A percentile compares a stretch with the other conserved stretches of the same genome.
Conservation (phyloP, 768 basidiomycete genomes). For the Pulveroboletus sp. region DNA sequence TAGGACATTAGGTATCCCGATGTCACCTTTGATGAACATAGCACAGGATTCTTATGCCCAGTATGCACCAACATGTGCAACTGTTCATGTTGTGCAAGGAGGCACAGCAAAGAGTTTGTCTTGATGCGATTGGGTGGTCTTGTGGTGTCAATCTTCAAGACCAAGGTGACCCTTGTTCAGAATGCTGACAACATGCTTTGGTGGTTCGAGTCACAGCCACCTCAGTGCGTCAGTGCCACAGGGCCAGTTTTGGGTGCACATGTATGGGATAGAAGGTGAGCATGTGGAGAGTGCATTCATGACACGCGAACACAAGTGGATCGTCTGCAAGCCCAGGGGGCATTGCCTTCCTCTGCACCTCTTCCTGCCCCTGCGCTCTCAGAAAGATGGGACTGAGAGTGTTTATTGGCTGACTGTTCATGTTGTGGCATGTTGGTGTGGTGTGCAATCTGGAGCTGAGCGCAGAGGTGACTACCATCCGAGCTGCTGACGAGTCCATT, state of each 20-base stretch:
- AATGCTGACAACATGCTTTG: constrained; percentile 1
- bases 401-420: constrained; percentile 24
- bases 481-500: too few relatives aligned
- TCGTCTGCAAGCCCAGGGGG: background rate
- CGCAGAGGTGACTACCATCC: background rate
- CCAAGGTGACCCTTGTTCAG: constrained; percentile 24
- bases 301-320: constrained; percentile 8
- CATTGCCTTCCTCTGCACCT: too few relatives aligned
- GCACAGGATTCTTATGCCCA: constrained; percentile 40
- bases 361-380: too few relatives aligned
- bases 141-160: constrained; percentile 18
- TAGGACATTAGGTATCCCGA: constrained; percentile 35
- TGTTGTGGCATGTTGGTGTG: constrained; percentile 21
- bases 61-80: constrained; percentile 44
- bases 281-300: constrained; percentile 27
- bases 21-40: constrained; percentile 33
- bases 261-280: constrained; percentile 30
- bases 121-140: constrained; percentile 27
- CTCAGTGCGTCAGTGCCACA: too few relatives aligned
- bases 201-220: background rate
- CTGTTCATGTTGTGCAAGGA: constrained; percentile 43
- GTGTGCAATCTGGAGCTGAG: constrained; percentile 23
- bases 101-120: constrained; percentile 46
- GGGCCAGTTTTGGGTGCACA: constrained; percentile 33
- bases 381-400: constrained; percentile 11